Percentiles rank a stretch among this genome's conserved stretches.
These are phyloP conservation scores for Bathelium albidoporum DNA, from an alignment of 495 filamentous ascomycete species.

Conservation along the genomic window DNA sequence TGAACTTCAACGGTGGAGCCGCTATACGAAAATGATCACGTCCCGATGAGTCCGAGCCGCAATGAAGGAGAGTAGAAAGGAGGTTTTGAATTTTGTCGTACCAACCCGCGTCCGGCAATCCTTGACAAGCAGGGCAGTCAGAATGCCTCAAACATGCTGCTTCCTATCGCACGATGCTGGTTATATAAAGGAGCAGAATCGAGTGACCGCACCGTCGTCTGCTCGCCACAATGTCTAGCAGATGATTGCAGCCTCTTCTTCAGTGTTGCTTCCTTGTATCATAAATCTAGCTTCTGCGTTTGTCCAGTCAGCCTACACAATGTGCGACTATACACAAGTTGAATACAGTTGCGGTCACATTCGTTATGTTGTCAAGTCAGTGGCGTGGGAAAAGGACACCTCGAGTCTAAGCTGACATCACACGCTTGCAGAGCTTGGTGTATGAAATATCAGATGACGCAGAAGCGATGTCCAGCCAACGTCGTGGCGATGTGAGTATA, in stretches of 20 bases:
- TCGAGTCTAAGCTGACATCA: background rate
- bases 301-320: constrained; percentile 14
- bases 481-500: constrained; percentile 38
- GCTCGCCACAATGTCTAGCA: background rate
- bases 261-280: background rate
- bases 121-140: background rate
- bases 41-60: background rate
- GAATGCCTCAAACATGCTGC: background rate
- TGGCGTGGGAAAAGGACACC: background rate
- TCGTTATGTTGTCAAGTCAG: constrained; percentile 34
- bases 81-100: background rate
- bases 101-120: background rate
- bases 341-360: constrained; percentile 41
- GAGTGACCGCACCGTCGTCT: background rate
- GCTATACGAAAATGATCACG: background rate
- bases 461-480: constrained; percentile 38
- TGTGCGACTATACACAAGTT: constrained; percentile 48
- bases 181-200: background rate
- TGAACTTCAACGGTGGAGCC: background rate
- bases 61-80: background rate
- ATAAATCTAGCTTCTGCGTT: background rate
- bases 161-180: background rate
- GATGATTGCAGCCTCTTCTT: background rate
- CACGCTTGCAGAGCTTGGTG: constrained; percentile 38
- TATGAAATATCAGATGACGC: constrained; percentile 38